Conservation (phyloP, 2,329 filamentous ascomycete species). For the Scedosporium aurantiacum region DNA sequence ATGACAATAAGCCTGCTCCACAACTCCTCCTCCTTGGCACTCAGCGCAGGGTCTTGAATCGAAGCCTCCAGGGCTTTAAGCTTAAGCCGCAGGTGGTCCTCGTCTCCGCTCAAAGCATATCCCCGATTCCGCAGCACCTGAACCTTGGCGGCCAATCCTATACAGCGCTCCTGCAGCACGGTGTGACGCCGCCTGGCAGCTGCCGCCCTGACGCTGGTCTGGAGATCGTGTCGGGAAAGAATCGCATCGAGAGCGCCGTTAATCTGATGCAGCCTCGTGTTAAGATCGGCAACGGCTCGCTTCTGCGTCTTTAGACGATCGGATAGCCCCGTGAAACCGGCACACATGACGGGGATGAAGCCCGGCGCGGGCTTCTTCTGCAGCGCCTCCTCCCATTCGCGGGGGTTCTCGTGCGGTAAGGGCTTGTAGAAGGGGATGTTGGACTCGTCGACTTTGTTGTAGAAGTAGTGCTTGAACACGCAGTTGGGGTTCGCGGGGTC, state of each 20-base stretch:
- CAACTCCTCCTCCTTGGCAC: slow-evolving; percentile 69
- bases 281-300: slow-evolving; percentile 57
- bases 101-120: slow-evolving; percentile 67
- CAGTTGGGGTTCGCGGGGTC: slow-evolving; percentile 56
- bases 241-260: slow-evolving; percentile 63
- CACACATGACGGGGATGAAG: slow-evolving; percentile 66
- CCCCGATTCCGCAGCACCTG: slow-evolving; percentile 73
- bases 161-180: slow-evolving; percentile 59
- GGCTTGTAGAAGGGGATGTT: slow-evolving; percentile 69
- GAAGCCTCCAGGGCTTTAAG: slow-evolving; percentile 57
- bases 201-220: slow-evolving; percentile 61
- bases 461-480: slow-evolving; percentile 74
- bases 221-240: slow-evolving; percentile 65
- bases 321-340: slow-evolving; percentile 61
- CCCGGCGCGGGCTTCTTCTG: slow-evolving; percentile 66
- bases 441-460: slow-evolving; percentile 69
- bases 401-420: slow-evolving; percentile 56
- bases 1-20: slow-evolving; percentile 73
- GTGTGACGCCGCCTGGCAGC: slow-evolving; percentile 64
- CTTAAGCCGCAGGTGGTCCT: slow-evolving; percentile 67
- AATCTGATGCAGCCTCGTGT: slow-evolving; percentile 65
- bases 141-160: slow-evolving; percentile 66
- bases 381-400: slow-evolving; percentile 76
- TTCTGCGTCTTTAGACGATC: slow-evolving; percentile 64
- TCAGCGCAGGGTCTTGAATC: slow-evolving; percentile 63